Evolutionary conservation across 2,329 filamentous ascomycete genomes (phyloP).

Genomic region (Monosporascus sp.): DNA sequence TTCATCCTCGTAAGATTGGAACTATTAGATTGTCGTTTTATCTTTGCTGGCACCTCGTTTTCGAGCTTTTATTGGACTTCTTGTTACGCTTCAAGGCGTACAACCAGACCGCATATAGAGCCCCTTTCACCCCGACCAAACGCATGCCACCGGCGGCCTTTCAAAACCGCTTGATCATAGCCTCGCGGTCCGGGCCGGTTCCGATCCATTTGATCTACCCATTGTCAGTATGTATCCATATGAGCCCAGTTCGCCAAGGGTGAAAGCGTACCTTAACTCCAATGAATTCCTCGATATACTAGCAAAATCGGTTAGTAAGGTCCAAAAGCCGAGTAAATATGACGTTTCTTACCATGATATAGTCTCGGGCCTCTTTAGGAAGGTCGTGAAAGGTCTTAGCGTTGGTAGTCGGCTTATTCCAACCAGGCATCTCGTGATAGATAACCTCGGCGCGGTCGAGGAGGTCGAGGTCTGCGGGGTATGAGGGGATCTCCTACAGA

Average conservation of each 20-base stretch:
- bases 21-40: too few species aligned
- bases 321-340: neutral
- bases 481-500: conserved; percentile 34
- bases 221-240: neutral
- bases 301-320: neutral
- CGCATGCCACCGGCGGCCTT: too few species aligned
- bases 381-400: conserved; percentile 45
- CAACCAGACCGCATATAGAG: too few species aligned
- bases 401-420: conserved; percentile 48
- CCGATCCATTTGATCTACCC: conserved; percentile 15
- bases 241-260: neutral
- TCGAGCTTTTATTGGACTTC: too few species aligned
- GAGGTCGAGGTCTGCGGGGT: conserved; percentile 47
- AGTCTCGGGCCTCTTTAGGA: conserved; percentile 46
- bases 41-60: too few species aligned
- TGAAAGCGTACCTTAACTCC: conserved; percentile 5
- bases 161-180: conserved; percentile 8
- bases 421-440: conserved; percentile 52
- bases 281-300: conserved; percentile 8
- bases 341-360: conserved; percentile 36
- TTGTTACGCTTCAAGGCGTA: too few species aligned
- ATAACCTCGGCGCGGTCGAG: conserved; percentile 46
- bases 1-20: too few species aligned
- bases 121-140: too few species aligned
- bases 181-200: conserved; percentile 16